Evolutionary conservation across 1,284 basidiomycete genomes (phyloP), one percentile per base, ranked within the genome.

Genomic region (Farysia itapuensis): DNA sequence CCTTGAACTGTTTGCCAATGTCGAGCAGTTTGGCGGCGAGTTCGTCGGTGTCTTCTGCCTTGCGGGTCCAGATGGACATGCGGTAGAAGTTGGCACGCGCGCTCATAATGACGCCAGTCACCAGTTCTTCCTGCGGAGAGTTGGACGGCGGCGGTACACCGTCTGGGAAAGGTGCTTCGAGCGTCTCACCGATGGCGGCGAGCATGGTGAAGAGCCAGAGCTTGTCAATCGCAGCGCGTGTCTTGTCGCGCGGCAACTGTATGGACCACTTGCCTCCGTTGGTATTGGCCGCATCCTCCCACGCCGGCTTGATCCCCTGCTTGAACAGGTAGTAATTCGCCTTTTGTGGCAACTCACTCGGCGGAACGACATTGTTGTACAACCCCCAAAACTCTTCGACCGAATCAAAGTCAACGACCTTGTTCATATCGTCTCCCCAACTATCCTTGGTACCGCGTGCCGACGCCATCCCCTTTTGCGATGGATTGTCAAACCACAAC

Each of bases 261-360:
- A 98, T 91, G 73, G 87, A 89, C 94, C 94, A 99, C 81, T 97
- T 98, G 51, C 94, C 94, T 38, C 94, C 94, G 65, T 89, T 84
- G 77, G 92, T 90, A 80, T 98, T 98, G 31, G 90, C 89, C 2
- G 88, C 88, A 77, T 91, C 90, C 76, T 92, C 89, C 89, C 90
- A 92, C 7, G 91, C 86, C 1, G 90, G 89, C 45, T 89, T 82
- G 41, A 92, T 81, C 35, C 85, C 86, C 3, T 84, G 80, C 83
- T 96, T 97, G 86, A 98, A 98, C 52, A 98, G 83, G 81, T 98
- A 98, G 79, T 98, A 98, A 78, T 98, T 98, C 26, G 93, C 91
- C 80, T 93, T 96, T 79, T 86, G 86, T 26, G 91, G 91, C 67
- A 98, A 81, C 72, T 86, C 84, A 18, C 90, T 93, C n/a, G 94